A percentile compares a stretch with the other conserved stretches of the same genome.
phyloP scores from a whole-genome alignment of 768 basidiomycete species.

The Boletellus sp. region DNA sequence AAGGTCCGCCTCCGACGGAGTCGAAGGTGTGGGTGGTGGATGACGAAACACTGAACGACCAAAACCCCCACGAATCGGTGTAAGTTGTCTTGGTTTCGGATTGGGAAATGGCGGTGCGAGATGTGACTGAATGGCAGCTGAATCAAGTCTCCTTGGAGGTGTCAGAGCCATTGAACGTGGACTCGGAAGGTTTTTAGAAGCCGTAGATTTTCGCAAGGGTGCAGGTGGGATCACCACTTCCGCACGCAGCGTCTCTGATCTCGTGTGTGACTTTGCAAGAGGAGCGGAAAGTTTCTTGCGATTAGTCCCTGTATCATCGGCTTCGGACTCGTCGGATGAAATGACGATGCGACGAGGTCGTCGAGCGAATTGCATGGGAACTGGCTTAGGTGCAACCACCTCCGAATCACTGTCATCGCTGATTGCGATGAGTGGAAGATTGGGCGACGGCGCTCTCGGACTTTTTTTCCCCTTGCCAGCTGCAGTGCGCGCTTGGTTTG shows the following conservation, averaged over 20 bases:
- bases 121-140: constrained; percentile 1
- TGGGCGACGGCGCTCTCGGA: not conserved
- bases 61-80: constrained; percentile 55
- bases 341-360: constrained; percentile 28
- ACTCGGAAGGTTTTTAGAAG: constrained; percentile 12
- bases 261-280: constrained; percentile 10
- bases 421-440: constrained; percentile 18
- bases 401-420: constrained; percentile 31
- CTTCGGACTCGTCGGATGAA: constrained; percentile 50
- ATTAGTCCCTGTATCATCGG: constrained; percentile 18
- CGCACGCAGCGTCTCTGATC: constrained; percentile 24
- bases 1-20: constrained; percentile 48
- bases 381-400: constrained; percentile 17
- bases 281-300: constrained; percentile 4
- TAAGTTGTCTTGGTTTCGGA: constrained; percentile 55
- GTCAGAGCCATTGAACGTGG: not conserved
- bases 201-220: constrained; percentile 20
- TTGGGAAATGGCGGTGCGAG: constrained; percentile 17
- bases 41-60: constrained; percentile 33
- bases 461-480: constrained; percentile 9
- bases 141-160: constrained; percentile 1
- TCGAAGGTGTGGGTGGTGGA: constrained; percentile 54
- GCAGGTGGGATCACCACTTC: constrained; percentile 44
- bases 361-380: constrained; percentile 11
- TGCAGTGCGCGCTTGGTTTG: constrained; percentile 26